A percentile compares a stretch with the other conserved stretches of the same genome.
phyloP scores from a whole-genome alignment of 805 yeast genomes.

The Candida sphagnicola region DNA sequence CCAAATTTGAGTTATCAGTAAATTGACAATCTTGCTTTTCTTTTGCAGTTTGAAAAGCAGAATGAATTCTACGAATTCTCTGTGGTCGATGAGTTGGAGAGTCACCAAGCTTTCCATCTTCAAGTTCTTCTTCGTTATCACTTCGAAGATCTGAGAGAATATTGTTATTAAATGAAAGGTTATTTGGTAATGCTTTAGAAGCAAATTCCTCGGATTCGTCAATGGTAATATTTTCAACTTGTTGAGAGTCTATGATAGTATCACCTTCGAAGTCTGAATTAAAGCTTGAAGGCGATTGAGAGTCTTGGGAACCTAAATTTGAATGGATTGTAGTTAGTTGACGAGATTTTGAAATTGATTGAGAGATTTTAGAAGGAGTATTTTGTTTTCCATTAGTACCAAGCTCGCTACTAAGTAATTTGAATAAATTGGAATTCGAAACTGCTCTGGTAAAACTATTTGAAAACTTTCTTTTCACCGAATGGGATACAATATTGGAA shows the following conservation, averaged over 20 bases:
- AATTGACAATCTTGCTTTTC: conserved; percentile 17
- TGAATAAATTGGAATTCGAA: neutral
- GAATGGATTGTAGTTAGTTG: too few species aligned
- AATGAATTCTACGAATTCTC: conserved; percentile 57
- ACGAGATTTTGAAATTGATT: too few species aligned
- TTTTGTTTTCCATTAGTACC: neutral
- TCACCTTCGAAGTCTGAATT: neutral
- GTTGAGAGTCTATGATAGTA: neutral
- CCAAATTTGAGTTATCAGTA: conserved; percentile 31
- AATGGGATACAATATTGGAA: neutral
- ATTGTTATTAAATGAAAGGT: neutral
- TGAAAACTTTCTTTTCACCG: neutral
- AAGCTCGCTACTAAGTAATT: neutral
- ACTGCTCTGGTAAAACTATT: neutral
- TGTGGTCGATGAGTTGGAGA: conserved; percentile 3
- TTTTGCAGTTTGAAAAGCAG: conserved; percentile 58
- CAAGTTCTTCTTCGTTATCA: neutral
- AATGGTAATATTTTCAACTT: neutral
- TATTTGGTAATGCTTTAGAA: too few species aligned
- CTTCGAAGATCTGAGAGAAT: neutral
- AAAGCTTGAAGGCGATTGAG: neutral
- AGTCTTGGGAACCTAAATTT: neutral
- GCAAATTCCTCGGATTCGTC: neutral
- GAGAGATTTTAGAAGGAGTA: neutral
- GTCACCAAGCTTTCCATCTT: too few species aligned